Evolutionary conservation across 2,329 filamentous ascomycete species (phyloP).

Genomic region (Aspergillus sp.): DNA sequence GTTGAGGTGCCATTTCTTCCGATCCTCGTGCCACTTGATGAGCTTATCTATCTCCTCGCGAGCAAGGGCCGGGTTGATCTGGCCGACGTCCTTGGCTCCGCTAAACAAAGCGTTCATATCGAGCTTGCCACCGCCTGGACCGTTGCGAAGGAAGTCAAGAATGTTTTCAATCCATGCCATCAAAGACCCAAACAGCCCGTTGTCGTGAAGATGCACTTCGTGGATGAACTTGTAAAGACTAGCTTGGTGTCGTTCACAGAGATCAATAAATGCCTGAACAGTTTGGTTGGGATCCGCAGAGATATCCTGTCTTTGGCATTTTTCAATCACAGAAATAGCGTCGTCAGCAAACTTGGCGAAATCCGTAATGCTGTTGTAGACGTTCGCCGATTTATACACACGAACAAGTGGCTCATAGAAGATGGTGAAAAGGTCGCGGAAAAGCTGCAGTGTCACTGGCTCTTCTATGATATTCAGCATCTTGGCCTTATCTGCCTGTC

Average conservation of each 20-base stretch:
- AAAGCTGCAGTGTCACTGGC: constrained; percentile 92
- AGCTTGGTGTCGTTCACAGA: constrained; percentile 90
- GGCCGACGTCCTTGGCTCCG: constrained; percentile 67
- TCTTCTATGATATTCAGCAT: constrained; percentile 96
- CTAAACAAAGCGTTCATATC: constrained; percentile 94
- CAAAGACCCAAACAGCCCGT: constrained; percentile 90
- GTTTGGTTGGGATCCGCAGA: constrained; percentile 97
- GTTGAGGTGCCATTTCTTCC: constrained; percentile 97
- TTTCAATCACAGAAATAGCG: constrained; percentile 76
- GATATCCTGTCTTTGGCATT: constrained; percentile 71
- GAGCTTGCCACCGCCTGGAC: constrained; percentile 77
- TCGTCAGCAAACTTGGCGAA: constrained; percentile 93
- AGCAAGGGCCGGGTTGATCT: constrained; percentile 70
- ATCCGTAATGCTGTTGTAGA: constrained; percentile 95
- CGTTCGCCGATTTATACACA: constrained; percentile 98
- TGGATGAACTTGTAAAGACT: constrained; percentile 99
- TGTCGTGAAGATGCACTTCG: constrained; percentile 95
- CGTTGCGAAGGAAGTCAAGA: constrained; percentile 84
- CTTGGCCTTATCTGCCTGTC: constrained; percentile 94
- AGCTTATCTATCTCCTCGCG: constrained; percentile 79
- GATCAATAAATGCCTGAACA: constrained; percentile 95
- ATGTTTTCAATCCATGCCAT: constrained; percentile 98
- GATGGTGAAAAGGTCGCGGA: constrained; percentile 95
- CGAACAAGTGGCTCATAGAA: constrained; percentile 97
- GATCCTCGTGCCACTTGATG: constrained; percentile 89